phyloP scores from a whole-genome alignment of 2,329 filamentous ascomycete species.

The Claviceps sp. region DNA sequence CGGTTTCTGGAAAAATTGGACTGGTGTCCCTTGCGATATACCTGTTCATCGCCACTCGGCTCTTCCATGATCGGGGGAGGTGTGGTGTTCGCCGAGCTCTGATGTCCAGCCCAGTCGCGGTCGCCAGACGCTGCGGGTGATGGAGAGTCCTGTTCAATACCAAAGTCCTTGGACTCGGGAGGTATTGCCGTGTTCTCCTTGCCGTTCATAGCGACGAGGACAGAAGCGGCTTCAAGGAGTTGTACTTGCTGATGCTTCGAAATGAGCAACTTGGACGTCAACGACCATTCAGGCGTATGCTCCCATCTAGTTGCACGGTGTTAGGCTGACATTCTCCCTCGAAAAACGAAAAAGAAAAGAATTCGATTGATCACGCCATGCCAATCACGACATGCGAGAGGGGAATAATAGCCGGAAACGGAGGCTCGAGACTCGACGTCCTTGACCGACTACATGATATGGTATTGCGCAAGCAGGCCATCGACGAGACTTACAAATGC shows the following conservation, averaged over 20 bases:
- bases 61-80: conserved; percentile 69
- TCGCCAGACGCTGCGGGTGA: conserved; percentile 73
- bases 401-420: not conserved
- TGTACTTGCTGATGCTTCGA: conserved; percentile 99
- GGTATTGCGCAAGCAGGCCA: conserved; percentile 18
- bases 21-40: conserved; percentile 42
- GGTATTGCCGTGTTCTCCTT: conserved; percentile 42
- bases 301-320: conserved; percentile 63
- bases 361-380: not conserved
- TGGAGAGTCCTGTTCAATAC: conserved; percentile 69
- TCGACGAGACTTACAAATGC: conserved; percentile 82
- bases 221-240: conserved; percentile 90
- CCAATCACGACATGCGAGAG: not conserved
- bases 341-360: not conserved
- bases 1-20: conserved; percentile 62
- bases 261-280: conserved; percentile 93
- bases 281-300: conserved; percentile 95
- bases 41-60: conserved; percentile 37
- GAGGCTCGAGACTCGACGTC: not conserved
- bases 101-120: conserved; percentile 62
- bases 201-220: conserved; percentile 78
- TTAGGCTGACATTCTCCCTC: conserved; percentile 2
- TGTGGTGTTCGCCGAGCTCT: conserved; percentile 84
- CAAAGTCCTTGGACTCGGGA: conserved; percentile 52
- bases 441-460: not conserved